Percentiles rank a stretch among this genome's conserved stretches.
phyloP scores from a whole-genome alignment of 2,329 filamentous ascomycete genomes.

The Colletotrichum horii region DNA sequence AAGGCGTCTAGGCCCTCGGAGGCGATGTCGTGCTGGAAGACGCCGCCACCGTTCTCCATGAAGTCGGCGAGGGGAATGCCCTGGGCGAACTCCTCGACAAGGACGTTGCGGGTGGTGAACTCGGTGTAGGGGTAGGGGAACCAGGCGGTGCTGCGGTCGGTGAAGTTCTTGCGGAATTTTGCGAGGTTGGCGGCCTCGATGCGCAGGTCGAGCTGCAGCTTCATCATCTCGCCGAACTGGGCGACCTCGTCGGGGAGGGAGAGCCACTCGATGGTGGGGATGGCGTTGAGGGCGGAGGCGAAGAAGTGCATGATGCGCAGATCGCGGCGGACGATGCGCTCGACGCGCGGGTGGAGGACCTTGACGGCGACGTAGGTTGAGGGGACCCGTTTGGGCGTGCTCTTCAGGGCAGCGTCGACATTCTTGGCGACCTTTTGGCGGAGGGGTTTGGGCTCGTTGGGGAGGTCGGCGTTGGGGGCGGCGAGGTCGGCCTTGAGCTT shows the following conservation, averaged over 20 bases:
- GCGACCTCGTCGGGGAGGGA: constrained; percentile 92
- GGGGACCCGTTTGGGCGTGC: constrained; percentile 81
- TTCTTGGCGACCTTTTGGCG: constrained; percentile 77
- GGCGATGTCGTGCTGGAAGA: constrained; percentile 93
- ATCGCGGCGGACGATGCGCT: constrained; percentile 88
- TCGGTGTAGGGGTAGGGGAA: constrained; percentile 94
- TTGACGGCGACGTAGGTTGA: constrained; percentile 95
- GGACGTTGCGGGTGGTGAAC: constrained; percentile 88
- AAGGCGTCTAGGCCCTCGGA: constrained; percentile 96
- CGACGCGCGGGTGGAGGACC: constrained; percentile 90
- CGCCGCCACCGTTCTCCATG: constrained; percentile 86
- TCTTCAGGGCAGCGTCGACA: constrained; percentile 86
- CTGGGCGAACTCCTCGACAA: constrained; percentile 95
- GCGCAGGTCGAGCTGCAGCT: constrained; percentile 90
- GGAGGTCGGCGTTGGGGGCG: constrained; percentile 62
- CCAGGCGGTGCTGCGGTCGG: constrained; percentile 87
- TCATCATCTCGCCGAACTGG: constrained; percentile 99
- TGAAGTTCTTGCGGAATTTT: constrained; percentile 90
- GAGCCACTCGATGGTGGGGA: constrained; percentile 97
- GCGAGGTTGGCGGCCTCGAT: constrained; percentile 93
- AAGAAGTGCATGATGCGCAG: constrained; percentile 94
- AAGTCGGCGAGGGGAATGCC: constrained; percentile 92
- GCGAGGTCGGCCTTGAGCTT: constrained; percentile 84
- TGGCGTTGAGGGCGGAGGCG: constrained; percentile 78
- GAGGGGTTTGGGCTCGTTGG: constrained; percentile 54